phyloP scores from a whole-genome alignment of 140 eudicot species.

The Cichorium intybus region DNA sequence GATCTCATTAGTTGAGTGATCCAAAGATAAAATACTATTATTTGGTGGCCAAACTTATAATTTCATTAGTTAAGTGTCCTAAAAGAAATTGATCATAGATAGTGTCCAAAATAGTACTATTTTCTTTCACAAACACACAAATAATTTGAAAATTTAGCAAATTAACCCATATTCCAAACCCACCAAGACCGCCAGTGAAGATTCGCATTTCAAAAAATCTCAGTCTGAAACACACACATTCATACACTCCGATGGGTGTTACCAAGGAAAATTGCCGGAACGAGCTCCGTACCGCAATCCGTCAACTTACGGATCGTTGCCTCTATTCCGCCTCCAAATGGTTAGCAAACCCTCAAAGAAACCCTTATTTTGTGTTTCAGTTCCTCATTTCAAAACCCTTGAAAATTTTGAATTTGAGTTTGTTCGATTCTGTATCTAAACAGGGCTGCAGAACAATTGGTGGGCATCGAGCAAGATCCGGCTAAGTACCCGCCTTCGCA shows the following conservation, averaged over 20 bases:
- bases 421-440: neutral
- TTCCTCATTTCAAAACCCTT: constrained; percentile 10
- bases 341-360: constrained; percentile 36
- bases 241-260: constrained; percentile 45
- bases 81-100: neutral
- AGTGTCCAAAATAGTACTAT: neutral
- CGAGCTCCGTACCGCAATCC: constrained; percentile 89
- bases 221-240: neutral
- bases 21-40: neutral
- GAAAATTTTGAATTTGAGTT: neutral
- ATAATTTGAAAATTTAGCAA: neutral
- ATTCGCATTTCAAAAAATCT: neutral
- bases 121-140: neutral
- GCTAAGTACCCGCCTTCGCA: constrained; percentile 80
- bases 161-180: neutral
- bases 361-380: neutral
- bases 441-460: constrained; percentile 97
- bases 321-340: constrained; percentile 91
- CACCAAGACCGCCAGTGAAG: neutral
- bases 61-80: neutral
- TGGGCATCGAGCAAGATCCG: constrained; percentile 97
- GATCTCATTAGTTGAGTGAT: no score
- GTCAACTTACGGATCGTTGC: constrained; percentile 89
- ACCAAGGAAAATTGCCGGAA: constrained; percentile 75
- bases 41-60: neutral